These are phyloP conservation scores for Proliferodiscus dingleyae DNA, from an alignment of 2,329 filamentous ascomycete genomes.

Conservation along the genomic window DNA sequence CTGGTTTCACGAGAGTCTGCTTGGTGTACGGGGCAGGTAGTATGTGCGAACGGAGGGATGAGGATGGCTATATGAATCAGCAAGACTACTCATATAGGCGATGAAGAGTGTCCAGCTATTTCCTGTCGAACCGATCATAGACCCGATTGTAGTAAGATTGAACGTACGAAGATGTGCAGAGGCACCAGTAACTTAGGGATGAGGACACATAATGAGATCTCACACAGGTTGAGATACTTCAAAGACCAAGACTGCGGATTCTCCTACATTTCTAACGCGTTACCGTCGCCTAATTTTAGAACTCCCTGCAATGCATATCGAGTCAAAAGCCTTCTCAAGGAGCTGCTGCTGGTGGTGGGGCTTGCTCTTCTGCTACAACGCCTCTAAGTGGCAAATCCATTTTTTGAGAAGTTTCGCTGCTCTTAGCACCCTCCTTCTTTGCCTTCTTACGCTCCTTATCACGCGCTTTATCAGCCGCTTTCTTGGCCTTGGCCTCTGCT, in stretches of 20 bases:
- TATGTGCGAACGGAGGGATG: conserved; percentile 79
- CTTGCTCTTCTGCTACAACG: conserved; percentile 29
- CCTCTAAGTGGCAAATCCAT: conserved; percentile 25
- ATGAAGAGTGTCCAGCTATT: too few species aligned
- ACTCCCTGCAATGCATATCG: conserved; percentile 18
- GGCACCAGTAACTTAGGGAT: too few species aligned
- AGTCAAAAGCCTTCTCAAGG: conserved; percentile 13
- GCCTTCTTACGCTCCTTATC: conserved; percentile 42
- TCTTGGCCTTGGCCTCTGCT: conserved; percentile 51
- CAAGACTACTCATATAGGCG: too few species aligned
- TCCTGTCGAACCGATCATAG: too few species aligned
- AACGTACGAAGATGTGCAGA: too few species aligned
- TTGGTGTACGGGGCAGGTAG: conserved; percentile 78
- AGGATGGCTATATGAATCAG: conserved; percentile 36
- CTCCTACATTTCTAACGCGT: not conserved
- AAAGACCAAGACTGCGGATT: too few species aligned
- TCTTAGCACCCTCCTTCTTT: conserved; percentile 34
- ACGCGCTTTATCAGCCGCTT: conserved; percentile 35
- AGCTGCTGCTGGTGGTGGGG: conserved; percentile 30
- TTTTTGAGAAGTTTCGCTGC: conserved; percentile 5
- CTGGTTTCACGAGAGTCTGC: conserved; percentile 53
- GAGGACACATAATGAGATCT: too few species aligned
- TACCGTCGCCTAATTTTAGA: conserved; percentile 6
- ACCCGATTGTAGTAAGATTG: too few species aligned
- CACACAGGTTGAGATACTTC: too few species aligned